These are phyloP conservation scores for Ichthyophonus hoferi DNA, from an alignment of 208 protist genomes.

Conservation along the genomic window DNA sequence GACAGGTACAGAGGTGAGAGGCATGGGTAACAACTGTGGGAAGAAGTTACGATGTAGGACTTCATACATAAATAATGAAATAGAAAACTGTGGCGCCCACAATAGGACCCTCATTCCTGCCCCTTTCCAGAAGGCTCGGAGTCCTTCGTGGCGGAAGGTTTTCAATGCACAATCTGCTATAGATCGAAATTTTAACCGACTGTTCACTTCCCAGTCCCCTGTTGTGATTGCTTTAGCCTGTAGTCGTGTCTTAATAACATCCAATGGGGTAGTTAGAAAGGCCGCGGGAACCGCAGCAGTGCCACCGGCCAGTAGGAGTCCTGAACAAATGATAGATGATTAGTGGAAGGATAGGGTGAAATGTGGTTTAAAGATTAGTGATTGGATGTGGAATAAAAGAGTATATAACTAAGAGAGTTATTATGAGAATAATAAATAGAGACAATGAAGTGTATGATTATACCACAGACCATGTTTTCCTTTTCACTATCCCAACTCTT, in stretches of 20 bases:
- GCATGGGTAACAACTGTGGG: background rate
- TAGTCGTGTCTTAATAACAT: constrained; percentile 29
- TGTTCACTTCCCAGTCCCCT: background rate
- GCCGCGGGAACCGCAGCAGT: constrained; percentile 4
- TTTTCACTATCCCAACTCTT: too few relatives aligned
- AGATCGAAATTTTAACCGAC: background rate
- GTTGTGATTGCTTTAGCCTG: constrained; percentile 7
- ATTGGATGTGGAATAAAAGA: too few relatives aligned
- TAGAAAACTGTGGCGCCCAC: constrained; percentile 11
- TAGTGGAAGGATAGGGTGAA: background rate
- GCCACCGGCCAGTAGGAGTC: constrained; percentile 20
- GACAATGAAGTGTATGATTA: too few relatives aligned
- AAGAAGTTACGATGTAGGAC: background rate
- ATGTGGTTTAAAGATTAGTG: too few relatives aligned
- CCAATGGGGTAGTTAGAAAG: constrained; percentile 12
- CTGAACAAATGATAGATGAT: background rate
- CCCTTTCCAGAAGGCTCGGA: constrained; percentile 20
- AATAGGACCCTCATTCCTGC: background rate
- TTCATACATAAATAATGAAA: constrained; percentile 19
- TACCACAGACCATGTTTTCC: too few relatives aligned
- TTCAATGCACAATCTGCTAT: background rate
- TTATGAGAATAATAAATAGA: too few relatives aligned
- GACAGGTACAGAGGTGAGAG: background rate
- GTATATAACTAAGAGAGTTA: too few relatives aligned
- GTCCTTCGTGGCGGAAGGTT: background rate